A percentile compares a stretch with the other conserved stretches of the same genome.
Conservation (phyloP, 2,329 filamentous ascomycete species). For the Ceratocystis papillata region DNA sequence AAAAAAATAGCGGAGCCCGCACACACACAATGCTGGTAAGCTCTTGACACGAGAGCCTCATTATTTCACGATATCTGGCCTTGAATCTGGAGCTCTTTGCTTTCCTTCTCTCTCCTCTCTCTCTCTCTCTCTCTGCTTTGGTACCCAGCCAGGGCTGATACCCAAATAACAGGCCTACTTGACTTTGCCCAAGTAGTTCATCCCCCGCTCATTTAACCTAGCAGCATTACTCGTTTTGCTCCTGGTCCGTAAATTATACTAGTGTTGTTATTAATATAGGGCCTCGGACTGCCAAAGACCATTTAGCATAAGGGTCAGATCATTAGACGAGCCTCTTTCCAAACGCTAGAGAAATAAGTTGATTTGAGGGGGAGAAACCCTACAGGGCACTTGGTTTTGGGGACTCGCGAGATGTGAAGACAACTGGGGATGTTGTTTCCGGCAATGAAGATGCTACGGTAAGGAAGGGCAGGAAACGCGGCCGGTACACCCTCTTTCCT, state of each 20-base stretch:
- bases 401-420: neutral
- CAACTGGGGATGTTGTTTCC: neutral
- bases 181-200: neutral
- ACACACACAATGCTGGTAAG: no score
- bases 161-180: neutral
- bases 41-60: neutral
- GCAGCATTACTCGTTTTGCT: neutral
- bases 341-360: neutral
- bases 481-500: neutral
- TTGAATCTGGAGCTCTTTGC: neutral
- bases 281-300: neutral
- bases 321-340: constrained; percentile 1
- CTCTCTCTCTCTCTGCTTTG: neutral
- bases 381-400: neutral
- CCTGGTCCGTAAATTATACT: neutral
- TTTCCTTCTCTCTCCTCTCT: neutral
- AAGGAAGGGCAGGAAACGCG: neutral
- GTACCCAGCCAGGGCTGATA: neutral
- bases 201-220: neutral
- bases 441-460: neutral
- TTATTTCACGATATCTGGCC: neutral
- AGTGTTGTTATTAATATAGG: constrained; percentile 1
- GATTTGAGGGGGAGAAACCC: neutral
- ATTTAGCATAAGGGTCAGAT: constrained; percentile 3
- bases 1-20: neutral